These are phyloP conservation scores for Geum urbanum DNA, from an alignment of 306 rosid species.

Conservation along the genomic window DNA sequence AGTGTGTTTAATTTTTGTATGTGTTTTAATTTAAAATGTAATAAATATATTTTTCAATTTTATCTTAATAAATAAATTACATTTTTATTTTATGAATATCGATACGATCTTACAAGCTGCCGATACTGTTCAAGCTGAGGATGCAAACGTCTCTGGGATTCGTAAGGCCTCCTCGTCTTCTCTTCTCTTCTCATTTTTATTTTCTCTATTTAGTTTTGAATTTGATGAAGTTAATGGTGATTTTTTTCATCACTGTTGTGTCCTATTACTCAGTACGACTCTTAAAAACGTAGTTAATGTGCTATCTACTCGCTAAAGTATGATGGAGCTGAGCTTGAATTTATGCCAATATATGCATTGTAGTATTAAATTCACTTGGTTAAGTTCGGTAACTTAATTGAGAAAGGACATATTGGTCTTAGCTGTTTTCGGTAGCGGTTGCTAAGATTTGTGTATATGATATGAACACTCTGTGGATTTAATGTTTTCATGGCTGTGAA, in stretches of 20 bases:
- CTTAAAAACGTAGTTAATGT: not conserved
- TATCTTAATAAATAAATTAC: too few relatives aligned
- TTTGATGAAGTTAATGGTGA: not conserved
- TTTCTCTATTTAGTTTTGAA: not conserved
- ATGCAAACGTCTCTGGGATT: constrained; percentile 72
- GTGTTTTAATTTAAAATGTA: too few relatives aligned
- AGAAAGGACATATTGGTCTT: not conserved
- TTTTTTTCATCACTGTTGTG: not conserved
- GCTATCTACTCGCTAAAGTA: not conserved
- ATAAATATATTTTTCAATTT: too few relatives aligned
- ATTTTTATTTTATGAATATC: too few relatives aligned
- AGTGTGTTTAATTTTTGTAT: too few relatives aligned
- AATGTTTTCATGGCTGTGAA: not conserved
- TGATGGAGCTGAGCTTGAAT: not conserved
- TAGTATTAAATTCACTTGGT: not conserved
- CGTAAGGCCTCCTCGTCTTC: constrained; percentile 34
- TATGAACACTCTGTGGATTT: not conserved
- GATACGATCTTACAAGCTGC: constrained; percentile 87
- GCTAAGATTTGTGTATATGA: not conserved
- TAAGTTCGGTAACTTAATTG: not conserved
- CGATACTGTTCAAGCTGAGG: constrained; percentile 77
- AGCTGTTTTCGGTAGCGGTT: not conserved
- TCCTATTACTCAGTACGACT: not conserved
- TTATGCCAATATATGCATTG: not conserved
- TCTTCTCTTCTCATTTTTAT: not conserved